phyloP scores from a whole-genome alignment of 164 flowering plant species.

The Buxus sempervirens region DNA sequence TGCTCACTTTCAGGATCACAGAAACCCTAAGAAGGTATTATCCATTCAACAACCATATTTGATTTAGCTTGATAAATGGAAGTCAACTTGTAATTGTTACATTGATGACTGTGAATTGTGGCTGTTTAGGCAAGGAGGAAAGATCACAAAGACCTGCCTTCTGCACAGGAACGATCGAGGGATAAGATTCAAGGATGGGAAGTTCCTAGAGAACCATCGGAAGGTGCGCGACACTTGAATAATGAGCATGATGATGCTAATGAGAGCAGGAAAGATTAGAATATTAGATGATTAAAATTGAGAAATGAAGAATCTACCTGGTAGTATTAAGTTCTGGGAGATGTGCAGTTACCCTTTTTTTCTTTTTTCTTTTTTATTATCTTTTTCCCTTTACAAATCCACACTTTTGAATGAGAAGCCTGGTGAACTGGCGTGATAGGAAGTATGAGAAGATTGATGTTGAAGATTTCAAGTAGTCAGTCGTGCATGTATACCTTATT shows the following conservation, averaged over 20 bases:
- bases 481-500: too few relatives aligned
- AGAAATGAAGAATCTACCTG: too few relatives aligned
- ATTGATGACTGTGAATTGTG: constrained; percentile 5
- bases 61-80: not conserved
- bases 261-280: constrained; percentile 24
- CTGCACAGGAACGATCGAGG: constrained; percentile 38
- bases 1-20: constrained; percentile 16
- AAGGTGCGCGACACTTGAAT: constrained; percentile 25
- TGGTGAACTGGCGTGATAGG: too few relatives aligned
- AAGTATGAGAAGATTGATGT: too few relatives aligned
- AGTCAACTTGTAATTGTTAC: not conserved
- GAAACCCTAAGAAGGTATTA: constrained; percentile 33
- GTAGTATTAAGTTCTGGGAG: too few relatives aligned
- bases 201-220: constrained; percentile 23
- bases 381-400: too few relatives aligned
- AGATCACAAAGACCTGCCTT: constrained; percentile 35
- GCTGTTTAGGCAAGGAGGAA: constrained; percentile 27
- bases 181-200: constrained; percentile 39
- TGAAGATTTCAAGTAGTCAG: too few relatives aligned
- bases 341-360: too few relatives aligned
- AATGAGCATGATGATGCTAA: constrained; percentile 33
- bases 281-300: not conserved
- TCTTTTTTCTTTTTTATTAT: too few relatives aligned
- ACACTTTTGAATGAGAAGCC: too few relatives aligned
- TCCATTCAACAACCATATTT: not conserved